Conservation (phyloP, 2,329 filamentous ascomycete genomes). For the Onygenales sp. region DNA sequence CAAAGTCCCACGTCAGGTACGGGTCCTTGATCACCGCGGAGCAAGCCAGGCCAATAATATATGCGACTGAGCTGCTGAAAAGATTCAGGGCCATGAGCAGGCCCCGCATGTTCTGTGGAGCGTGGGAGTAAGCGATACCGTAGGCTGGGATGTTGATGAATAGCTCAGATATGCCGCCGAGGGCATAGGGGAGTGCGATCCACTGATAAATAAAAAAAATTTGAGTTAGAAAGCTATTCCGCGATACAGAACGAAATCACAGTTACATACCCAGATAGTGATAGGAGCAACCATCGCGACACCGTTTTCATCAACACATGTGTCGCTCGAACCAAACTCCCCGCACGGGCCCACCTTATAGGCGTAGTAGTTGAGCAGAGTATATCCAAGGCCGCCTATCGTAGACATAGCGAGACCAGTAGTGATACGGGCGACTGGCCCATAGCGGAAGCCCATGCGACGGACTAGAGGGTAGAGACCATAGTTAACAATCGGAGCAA, state of each 20-base stretch:
- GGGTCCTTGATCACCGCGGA: slow-evolving; percentile 38
- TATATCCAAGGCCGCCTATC: slow-evolving; percentile 30
- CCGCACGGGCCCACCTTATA: slow-evolving; percentile 39
- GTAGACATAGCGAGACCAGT: slow-evolving; percentile 43
- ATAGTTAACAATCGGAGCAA: slow-evolving; percentile 40
- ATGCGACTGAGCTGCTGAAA: slow-evolving; percentile 30
- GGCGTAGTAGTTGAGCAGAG: slow-evolving; percentile 36
- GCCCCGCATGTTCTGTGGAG: slow-evolving; percentile 34
- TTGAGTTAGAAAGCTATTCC: too few relatives aligned
- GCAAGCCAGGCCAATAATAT: slow-evolving; percentile 34
- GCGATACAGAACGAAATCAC: too few relatives aligned
- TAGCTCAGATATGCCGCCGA: slow-evolving; percentile 29
- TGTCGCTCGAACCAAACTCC: slow-evolving; percentile 29
- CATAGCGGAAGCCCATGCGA: slow-evolving; percentile 35
- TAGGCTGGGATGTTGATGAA: slow-evolving; percentile 38
- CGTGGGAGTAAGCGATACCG: slow-evolving; percentile 35
- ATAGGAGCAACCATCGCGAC: slow-evolving; percentile 25
- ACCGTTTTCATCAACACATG: slow-evolving; percentile 9
- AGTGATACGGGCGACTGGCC: slow-evolving; percentile 41
- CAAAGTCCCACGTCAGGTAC: slow-evolving; percentile 32
- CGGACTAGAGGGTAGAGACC: slow-evolving; percentile 39
- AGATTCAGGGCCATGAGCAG: slow-evolving; percentile 34
- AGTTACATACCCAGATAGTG: slow-evolving; percentile 24
- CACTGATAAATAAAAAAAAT: slow-evolving; percentile 9
- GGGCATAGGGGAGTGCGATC: slow-evolving; percentile 30